Evolutionary conservation across 2,329 filamentous ascomycete genomes (phyloP).

Genomic region (Ophiostoma australiae): DNA sequence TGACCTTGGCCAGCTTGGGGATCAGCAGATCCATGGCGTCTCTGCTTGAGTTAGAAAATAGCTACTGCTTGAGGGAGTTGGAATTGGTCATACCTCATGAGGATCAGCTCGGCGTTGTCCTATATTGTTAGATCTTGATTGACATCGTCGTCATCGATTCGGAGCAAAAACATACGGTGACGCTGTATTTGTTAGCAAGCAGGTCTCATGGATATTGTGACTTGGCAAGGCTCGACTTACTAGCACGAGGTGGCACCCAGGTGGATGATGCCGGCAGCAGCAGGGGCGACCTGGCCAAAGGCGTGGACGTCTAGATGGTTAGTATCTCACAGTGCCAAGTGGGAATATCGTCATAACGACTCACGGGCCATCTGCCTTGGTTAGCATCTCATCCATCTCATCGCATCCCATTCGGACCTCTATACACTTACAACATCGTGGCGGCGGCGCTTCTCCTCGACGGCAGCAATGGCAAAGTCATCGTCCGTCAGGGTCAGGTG

Average conservation of each 20-base stretch:
- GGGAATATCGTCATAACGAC: background rate
- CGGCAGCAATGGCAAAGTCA: slow-evolving; percentile 67
- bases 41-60: slow-evolving; percentile 30
- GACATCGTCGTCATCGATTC: background rate
- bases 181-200: slow-evolving; percentile 20
- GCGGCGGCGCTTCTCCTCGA: slow-evolving; percentile 69
- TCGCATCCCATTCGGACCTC: background rate
- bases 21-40: slow-evolving; percentile 71
- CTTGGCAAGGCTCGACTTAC: slow-evolving; percentile 18
- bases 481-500: slow-evolving; percentile 43
- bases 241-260: slow-evolving; percentile 58
- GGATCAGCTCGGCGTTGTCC: slow-evolving; percentile 73
- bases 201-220: background rate
- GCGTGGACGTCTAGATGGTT: slow-evolving; percentile 59
- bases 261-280: slow-evolving; percentile 79
- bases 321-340: background rate
- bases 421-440: slow-evolving; percentile 42
- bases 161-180: slow-evolving; percentile 14
- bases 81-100: slow-evolving; percentile 45
- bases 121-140: background rate
- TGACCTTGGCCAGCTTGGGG: slow-evolving; percentile 72
- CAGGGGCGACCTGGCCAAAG: slow-evolving; percentile 67
- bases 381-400: slow-evolving; percentile 13
- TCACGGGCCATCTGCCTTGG: background rate
- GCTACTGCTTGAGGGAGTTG: background rate